Conservation (phyloP, 768 basidiomycete species). For the Suillus lakei region DNA sequence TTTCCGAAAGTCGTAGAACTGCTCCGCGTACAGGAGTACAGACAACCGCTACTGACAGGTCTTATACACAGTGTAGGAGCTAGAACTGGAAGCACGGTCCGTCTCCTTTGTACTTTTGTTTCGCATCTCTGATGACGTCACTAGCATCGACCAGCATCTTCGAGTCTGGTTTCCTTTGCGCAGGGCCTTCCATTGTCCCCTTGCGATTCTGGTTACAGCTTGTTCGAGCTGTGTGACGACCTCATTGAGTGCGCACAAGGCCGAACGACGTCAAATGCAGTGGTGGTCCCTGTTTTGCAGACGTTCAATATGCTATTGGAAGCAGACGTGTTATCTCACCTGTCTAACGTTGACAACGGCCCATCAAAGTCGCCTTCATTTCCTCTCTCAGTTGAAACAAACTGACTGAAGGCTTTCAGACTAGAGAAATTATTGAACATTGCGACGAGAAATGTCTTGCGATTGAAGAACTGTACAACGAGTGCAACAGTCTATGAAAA, state of each 20-base stretch:
- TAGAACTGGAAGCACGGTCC: conserved; percentile 84
- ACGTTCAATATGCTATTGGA: conserved; percentile 77
- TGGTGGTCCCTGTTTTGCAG: conserved; percentile 84
- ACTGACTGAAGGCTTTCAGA: conserved; percentile 40
- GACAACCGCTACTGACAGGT: conserved; percentile 66
- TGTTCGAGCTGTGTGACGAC: conserved; percentile 58
- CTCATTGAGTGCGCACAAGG: conserved; percentile 57
- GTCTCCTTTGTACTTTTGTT: conserved; percentile 31
- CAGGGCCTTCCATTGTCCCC: conserved; percentile 51
- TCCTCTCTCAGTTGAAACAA: conserved; percentile 18
- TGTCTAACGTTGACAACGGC: conserved; percentile 53
- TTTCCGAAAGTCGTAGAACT: conserved; percentile 75
- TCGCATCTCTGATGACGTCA: conserved; percentile 21
- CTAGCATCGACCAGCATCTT: conserved; percentile 72
- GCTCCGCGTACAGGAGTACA: conserved; percentile 65
- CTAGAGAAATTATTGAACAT: conserved; percentile 58
- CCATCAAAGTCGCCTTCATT: conserved; percentile 51
- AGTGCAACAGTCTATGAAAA: conserved; percentile 81
- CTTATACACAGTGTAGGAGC: conserved; percentile 82
- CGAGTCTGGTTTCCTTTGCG: conserved; percentile 63
- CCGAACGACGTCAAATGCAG: conserved; percentile 64
- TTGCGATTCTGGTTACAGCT: conserved; percentile 44
- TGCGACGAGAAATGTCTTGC: conserved; percentile 62
- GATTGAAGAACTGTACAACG: conserved; percentile 85
- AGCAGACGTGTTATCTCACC: conserved; percentile 57